These are phyloP conservation scores for Cercophora newfieldiana DNA, from an alignment of 495 filamentous ascomycete species.

Conservation along the genomic window DNA sequence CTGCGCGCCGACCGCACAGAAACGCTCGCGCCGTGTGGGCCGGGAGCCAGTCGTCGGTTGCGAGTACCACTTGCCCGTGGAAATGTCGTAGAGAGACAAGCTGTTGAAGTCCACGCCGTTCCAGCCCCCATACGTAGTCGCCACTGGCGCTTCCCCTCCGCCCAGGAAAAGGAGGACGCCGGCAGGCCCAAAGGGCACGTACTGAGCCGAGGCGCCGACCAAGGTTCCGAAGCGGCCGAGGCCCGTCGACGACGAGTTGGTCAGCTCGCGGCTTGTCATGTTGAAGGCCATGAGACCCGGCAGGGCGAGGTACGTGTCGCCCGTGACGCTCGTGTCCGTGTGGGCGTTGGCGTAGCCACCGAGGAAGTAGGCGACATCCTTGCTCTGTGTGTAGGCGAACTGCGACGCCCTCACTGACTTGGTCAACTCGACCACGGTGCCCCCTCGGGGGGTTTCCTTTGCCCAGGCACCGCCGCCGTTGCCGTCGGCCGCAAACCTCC, in stretches of 20 bases:
- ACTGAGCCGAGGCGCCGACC: conserved; percentile 34
- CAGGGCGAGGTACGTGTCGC: conserved; percentile 23
- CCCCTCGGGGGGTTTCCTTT: conserved; percentile 29
- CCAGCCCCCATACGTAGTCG: conserved; percentile 9
- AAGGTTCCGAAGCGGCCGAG: conserved; percentile 33
- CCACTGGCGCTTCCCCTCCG: conserved; percentile 30
- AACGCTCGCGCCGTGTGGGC: conserved; percentile 26
- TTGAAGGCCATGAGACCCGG: conserved; percentile 37
- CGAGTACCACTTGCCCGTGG: conserved; percentile 35
- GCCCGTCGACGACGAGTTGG: conserved; percentile 29
- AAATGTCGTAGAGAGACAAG: conserved; percentile 33
- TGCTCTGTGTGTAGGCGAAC: neutral
- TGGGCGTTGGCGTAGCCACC: conserved; percentile 30
- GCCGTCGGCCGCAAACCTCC: conserved; percentile 33
- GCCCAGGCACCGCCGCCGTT: conserved; percentile 36
- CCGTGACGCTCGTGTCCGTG: conserved; percentile 28
- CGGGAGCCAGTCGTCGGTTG: conserved; percentile 33
- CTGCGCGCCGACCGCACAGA: conserved; percentile 37
- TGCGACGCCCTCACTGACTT: neutral
- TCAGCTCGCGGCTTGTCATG: conserved; percentile 35
- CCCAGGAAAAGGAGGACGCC: conserved; percentile 37
- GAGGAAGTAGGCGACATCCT: conserved; percentile 28
- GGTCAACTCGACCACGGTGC: conserved; percentile 25
- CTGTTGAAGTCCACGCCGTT: conserved; percentile 26
- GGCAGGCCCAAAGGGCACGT: conserved; percentile 37